Conservation (phyloP, 2,329 filamentous ascomycete species). For the Fusarium tjaetaba region DNA sequence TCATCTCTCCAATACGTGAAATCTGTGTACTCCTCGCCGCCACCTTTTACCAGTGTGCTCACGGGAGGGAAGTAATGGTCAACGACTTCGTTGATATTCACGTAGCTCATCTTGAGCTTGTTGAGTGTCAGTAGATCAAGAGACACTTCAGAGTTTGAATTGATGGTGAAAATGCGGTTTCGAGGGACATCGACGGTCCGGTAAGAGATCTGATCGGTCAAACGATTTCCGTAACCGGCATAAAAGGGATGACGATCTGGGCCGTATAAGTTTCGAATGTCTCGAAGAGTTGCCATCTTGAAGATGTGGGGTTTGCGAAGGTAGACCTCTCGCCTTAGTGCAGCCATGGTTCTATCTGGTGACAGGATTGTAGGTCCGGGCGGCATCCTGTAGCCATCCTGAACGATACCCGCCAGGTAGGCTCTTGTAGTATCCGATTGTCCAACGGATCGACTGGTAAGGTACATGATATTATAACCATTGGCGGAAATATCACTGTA, state of each 20-base stretch:
- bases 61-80: constrained; percentile 98
- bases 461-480: constrained; percentile 98
- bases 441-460: constrained; percentile 92
- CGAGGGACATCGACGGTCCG: constrained; percentile 95
- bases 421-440: constrained; percentile 90
- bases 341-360: constrained; percentile 94
- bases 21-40: constrained; percentile 94
- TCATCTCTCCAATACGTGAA: constrained; percentile 95
- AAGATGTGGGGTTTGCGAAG: constrained; percentile 97
- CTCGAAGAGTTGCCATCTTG: constrained; percentile 97
- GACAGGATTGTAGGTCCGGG: constrained; percentile 94
- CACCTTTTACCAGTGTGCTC: constrained; percentile 84
- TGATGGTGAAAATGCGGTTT: constrained; percentile 97
- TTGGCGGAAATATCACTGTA: constrained; percentile 96
- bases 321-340: constrained; percentile 90
- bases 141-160: constrained; percentile 95
- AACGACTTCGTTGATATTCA: constrained; percentile 95
- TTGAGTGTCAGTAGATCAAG: constrained; percentile 90
- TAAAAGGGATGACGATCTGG: constrained; percentile 86
- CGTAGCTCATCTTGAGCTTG: constrained; percentile 95
- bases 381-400: constrained; percentile 87
- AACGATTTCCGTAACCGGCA: constrained; percentile 93
- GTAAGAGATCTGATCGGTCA: constrained; percentile 96
- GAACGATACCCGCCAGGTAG: constrained; percentile 88
- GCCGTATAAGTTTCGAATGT: constrained; percentile 90